Evolutionary conservation across 1,284 basidiomycete genomes (phyloP).

Genomic region (Athelia psychrophila): DNA sequence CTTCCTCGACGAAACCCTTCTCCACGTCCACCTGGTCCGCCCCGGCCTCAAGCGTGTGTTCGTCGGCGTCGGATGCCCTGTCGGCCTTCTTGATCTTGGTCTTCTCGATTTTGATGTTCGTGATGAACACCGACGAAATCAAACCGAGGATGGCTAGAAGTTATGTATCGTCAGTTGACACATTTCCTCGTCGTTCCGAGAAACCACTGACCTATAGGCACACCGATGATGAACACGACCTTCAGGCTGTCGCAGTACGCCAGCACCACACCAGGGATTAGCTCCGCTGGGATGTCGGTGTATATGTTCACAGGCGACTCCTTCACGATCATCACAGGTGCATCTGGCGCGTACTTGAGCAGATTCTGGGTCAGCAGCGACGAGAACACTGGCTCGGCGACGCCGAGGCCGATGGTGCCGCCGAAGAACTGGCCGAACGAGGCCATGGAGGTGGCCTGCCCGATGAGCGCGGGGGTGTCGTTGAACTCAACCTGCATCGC

Average conservation of each 20-base stretch:
- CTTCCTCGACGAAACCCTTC: too few relatives aligned
- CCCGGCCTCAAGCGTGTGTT: too few relatives aligned
- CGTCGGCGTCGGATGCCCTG: too few relatives aligned
- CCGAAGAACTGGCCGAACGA: slow-evolving; percentile 14
- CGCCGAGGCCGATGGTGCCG: slow-evolving; percentile 13
- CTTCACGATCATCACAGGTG: slow-evolving; percentile 2
- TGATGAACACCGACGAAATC: slow-evolving; percentile 5
- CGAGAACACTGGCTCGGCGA: slow-evolving; percentile 14
- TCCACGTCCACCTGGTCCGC: too few relatives aligned
- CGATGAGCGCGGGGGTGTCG: slow-evolving; percentile 7
- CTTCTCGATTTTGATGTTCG: slow-evolving; percentile 3
- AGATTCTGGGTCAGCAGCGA: slow-evolving; percentile 8
- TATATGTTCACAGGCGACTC: slow-evolving; percentile 8
- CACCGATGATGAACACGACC: slow-evolving; percentile 9
- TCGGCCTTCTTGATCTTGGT: too few relatives aligned
- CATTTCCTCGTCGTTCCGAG: too few relatives aligned
- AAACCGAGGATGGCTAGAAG: slow-evolving; percentile 2
- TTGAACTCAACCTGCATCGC: slow-evolving; percentile 17
- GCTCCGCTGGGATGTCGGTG: neutral
- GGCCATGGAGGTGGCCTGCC: slow-evolving; percentile 14
- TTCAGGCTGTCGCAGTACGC: slow-evolving; percentile 6
- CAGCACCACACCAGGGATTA: slow-evolving; percentile 7
- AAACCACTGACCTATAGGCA: slow-evolving; percentile 3
- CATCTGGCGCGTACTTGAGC: slow-evolving; percentile 10
- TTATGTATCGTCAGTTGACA: neutral